phyloP scores from a whole-genome alignment of 305 asterid species.

The Fraxinus sp. region DNA sequence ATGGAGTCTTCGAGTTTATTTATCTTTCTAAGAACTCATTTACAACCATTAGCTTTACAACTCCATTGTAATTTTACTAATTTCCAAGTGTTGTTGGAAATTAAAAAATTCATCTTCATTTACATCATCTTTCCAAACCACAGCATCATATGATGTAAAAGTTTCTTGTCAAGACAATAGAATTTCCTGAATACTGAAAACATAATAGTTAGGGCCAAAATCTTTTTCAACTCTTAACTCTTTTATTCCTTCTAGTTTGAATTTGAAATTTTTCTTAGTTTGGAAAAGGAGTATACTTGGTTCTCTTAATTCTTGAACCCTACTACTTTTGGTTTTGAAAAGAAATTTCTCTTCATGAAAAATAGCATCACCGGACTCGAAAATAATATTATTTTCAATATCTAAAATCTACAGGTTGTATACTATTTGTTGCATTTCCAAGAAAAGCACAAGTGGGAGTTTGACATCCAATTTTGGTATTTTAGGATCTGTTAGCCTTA shows the following conservation, averaged over 20 bases:
- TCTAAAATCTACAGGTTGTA: neutral
- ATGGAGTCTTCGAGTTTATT: neutral
- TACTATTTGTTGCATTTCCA: neutral
- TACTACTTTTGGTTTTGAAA: neutral
- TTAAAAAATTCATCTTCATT: no score
- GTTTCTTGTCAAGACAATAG: neutral
- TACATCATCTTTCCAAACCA: neutral
- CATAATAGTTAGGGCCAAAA: no score
- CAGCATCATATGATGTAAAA: neutral
- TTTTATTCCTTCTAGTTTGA: no score
- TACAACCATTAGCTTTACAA: neutral
- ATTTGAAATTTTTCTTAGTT: no score
- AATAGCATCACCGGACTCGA: no score
- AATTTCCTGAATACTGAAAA: neutral
- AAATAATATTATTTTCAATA: no score
- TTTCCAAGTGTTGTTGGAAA: no score
- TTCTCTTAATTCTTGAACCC: neutral
- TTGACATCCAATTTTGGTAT: neutral
- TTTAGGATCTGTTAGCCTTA: neutral
- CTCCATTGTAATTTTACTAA: neutral
- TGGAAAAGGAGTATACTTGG: no score
- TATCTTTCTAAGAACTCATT: no score
- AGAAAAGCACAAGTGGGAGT: neutral
- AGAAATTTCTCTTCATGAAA: no score
- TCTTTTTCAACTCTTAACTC: no score